Conservation (phyloP, 768 basidiomycete genomes). For the Leucocoprinus leucothites region DNA sequence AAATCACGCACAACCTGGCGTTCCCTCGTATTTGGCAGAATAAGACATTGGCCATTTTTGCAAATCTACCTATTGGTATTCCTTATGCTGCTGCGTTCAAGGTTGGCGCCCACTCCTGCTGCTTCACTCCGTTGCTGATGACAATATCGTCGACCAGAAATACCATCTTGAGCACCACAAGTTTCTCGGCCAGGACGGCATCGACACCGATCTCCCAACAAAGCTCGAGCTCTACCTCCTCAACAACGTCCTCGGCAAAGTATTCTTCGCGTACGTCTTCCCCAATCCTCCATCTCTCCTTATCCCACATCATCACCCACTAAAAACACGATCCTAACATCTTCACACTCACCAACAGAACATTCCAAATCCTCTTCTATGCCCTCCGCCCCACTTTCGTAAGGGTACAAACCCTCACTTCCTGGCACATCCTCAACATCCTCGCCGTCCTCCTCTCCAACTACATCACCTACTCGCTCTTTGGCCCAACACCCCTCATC, state of each 20-base stretch:
- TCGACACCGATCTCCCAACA: constrained; percentile 95
- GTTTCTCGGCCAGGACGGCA: constrained; percentile 90
- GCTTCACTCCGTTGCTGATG: background rate
- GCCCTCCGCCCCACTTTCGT: constrained; percentile 94
- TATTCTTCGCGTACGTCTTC: constrained; percentile 88
- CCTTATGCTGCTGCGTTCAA: constrained; percentile 97
- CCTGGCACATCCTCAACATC: constrained; percentile 85
- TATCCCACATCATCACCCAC: background rate
- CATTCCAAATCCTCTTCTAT: constrained; percentile 98
- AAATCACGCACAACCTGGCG: constrained; percentile 97
- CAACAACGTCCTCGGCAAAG: constrained; percentile 96
- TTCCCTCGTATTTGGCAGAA: constrained; percentile 82
- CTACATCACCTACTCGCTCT: constrained; percentile 50
- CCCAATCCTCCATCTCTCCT: constrained; percentile 19
- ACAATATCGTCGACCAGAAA: constrained; percentile 38
- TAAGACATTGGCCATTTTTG: constrained; percentile 84
- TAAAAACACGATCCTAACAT: background rate
- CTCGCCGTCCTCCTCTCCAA: constrained; percentile 69
- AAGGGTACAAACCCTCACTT: constrained; percentile 73
- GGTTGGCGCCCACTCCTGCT: constrained; percentile 33
- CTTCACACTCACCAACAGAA: constrained; percentile 41
- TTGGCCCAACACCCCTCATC: constrained; percentile 50
- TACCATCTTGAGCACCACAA: constrained; percentile 98
- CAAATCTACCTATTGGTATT: constrained; percentile 91
- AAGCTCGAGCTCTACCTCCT: constrained; percentile 78